Percentiles rank a stretch among this genome's conserved stretches.
These are phyloP conservation scores for Butyriboletus appendiculatus DNA, from an alignment of 1,284 basidiomycete genomes.

Conservation along the genomic window DNA sequence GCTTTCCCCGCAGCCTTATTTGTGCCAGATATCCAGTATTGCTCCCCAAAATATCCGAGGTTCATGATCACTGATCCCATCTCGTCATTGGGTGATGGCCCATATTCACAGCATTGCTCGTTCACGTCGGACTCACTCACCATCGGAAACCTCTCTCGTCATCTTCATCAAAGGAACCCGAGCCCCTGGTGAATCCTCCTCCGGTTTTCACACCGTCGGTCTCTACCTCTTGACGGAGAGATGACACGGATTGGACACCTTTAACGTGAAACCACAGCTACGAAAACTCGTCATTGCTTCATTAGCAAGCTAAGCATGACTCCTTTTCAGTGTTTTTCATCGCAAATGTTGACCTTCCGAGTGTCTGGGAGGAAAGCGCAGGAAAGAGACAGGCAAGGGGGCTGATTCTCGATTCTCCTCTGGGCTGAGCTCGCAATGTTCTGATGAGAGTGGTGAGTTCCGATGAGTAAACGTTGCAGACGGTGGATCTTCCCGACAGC, in stretches of 20 bases:
- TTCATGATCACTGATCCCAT: constrained; percentile 51
- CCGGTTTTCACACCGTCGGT: constrained; percentile 48
- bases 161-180: constrained; percentile 48
- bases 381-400: not conserved
- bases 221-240: constrained; percentile 55
- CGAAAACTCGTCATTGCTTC: constrained; percentile 47
- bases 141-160: constrained; percentile 47
- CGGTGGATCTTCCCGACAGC: not conserved
- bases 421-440: not conserved
- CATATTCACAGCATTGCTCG: constrained; percentile 49
- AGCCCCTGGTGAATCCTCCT: constrained; percentile 48
- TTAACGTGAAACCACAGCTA: constrained; percentile 61
- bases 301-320: constrained; percentile 38
- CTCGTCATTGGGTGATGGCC: constrained; percentile 47
- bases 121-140: constrained; percentile 49
- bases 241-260: constrained; percentile 57
- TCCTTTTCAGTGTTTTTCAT: not conserved
- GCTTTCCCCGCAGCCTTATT: constrained; percentile 37
- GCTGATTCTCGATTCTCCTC: too few relatives aligned
- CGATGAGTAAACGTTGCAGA: not conserved
- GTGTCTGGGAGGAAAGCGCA: not conserved
- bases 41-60: constrained; percentile 47
- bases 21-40: constrained; percentile 45
- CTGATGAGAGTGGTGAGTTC: not conserved
- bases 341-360: not conserved